Evolutionary conservation across 768 basidiomycete genomes (phyloP), one percentile per base, ranked within the genome.

Genomic region (Lenzites betulinus): DNA sequence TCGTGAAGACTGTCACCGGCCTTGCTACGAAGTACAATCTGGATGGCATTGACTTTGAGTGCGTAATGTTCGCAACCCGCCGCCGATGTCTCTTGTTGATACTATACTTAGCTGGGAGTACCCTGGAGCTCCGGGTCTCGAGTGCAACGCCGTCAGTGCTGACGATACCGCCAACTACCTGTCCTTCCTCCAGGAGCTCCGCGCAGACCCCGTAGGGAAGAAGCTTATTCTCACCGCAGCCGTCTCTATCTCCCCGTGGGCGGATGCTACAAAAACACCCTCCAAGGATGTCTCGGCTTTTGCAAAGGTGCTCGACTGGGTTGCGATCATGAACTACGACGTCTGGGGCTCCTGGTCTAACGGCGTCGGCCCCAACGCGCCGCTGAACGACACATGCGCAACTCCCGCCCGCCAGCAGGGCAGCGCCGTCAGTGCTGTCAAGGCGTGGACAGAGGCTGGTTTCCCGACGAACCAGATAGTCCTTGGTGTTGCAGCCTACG

Each of bases 401-500:
- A 73, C 86, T 39, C 65, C 79, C 1, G 73, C 72, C 9, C 75
- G 84, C 58, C 88, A 85, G 58, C 74, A 77, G 42, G 93, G 93
- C 4, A 95, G 93, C 51, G 95, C 90, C 11, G 78, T 80, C 23
- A 86, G 87, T 7, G 87, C 90, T 4, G 81, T 98, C 44, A 70
- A 77, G 9, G 81, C 84, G 2, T 97, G 95, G 95, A 83, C 79
- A 0, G 65, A 68, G 0, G 93, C 93, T 39, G 90, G 91, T 12
- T 87, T 98, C 74, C 89, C 93, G 18, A 74, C 79, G 8, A 73
- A 80, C 53, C 75, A 90, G 75, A 87, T 96, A 58, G 84, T 93
- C 28, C 83, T 98, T 7, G 95, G 94, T 54, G 86, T 96, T 0
- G 84, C 94, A 13, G 77, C 88, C 18, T 96, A 93, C 73, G 92